Conservation (phyloP, 345 rosid genomes). For the Heritiera fomes region DNA sequence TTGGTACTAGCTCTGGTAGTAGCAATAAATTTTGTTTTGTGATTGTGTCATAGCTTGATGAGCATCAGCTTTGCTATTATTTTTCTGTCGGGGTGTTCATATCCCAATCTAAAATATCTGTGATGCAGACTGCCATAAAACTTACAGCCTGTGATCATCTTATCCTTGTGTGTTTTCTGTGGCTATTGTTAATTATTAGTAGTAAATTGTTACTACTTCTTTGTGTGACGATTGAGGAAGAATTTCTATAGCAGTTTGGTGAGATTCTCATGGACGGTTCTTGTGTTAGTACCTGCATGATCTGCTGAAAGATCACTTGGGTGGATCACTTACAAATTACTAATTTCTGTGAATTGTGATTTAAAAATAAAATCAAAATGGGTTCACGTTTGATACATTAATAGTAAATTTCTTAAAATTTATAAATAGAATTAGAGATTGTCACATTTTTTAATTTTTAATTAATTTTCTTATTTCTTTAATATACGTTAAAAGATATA, state of each 20-base stretch:
- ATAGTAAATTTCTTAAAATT: too few relatives aligned
- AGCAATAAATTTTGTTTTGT: not conserved
- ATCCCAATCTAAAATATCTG: slow-evolving; percentile 23
- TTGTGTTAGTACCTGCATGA: not conserved
- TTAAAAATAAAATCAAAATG: too few relatives aligned
- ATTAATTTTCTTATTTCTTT: too few relatives aligned
- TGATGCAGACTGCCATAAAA: slow-evolving; percentile 18
- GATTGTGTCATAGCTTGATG: not conserved
- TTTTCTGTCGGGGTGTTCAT: slow-evolving; percentile 19
- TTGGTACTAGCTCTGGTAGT: slow-evolving; percentile 9
- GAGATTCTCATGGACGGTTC: not conserved
- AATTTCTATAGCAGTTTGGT: not conserved
- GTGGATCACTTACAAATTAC: too few relatives aligned
- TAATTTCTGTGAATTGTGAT: too few relatives aligned
- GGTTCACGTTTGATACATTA: too few relatives aligned
- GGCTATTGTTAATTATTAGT: slow-evolving; percentile 6
- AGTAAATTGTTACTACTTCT: not conserved
- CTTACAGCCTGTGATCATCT: not conserved
- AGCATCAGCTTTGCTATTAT: not conserved
- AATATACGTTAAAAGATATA: too few relatives aligned
- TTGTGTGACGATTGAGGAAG: not conserved
- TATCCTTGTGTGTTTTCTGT: not conserved
- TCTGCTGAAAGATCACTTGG: not conserved
- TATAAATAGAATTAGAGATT: too few relatives aligned
- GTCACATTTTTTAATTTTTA: too few relatives aligned